Conservation (phyloP, 371 early-diverging fungal species). For the Actinomortierella ambigua region DNA sequence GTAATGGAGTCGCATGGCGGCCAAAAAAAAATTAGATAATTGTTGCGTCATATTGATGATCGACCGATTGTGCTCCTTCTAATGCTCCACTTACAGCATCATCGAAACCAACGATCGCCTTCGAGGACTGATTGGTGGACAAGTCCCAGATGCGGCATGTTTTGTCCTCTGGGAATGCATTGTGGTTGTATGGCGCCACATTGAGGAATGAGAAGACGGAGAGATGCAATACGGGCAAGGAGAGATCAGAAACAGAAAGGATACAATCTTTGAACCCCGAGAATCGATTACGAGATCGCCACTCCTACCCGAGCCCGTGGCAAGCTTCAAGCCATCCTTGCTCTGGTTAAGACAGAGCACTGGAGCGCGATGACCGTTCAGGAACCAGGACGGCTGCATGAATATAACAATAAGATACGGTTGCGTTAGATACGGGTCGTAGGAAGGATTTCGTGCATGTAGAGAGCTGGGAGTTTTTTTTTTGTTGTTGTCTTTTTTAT, state of each 20-base stretch:
- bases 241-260: too few species aligned
- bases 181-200: neutral
- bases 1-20: neutral
- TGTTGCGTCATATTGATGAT: neutral
- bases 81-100: conserved; percentile 14
- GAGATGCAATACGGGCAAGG: too few species aligned
- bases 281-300: too few species aligned
- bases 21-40: neutral
- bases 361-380: conserved; percentile 39
- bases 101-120: conserved; percentile 35
- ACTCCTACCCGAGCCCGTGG: conserved; percentile 40
- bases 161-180: conserved; percentile 25
- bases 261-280: too few species aligned
- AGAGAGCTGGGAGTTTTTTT: too few species aligned
- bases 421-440: too few species aligned
- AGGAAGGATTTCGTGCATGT: too few species aligned
- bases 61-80: neutral
- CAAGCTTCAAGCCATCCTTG: conserved; percentile 33
- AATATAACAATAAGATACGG: too few species aligned
- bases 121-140: conserved; percentile 26
- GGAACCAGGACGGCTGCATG: conserved; percentile 15
- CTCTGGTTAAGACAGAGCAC: conserved; percentile 23
- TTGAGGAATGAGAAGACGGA: neutral
- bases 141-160: conserved; percentile 47
- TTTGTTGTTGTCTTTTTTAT: too few species aligned